Evolutionary conservation across 177 flowering plant genomes (phyloP).

Genomic region (Vitis hybrid): DNA sequence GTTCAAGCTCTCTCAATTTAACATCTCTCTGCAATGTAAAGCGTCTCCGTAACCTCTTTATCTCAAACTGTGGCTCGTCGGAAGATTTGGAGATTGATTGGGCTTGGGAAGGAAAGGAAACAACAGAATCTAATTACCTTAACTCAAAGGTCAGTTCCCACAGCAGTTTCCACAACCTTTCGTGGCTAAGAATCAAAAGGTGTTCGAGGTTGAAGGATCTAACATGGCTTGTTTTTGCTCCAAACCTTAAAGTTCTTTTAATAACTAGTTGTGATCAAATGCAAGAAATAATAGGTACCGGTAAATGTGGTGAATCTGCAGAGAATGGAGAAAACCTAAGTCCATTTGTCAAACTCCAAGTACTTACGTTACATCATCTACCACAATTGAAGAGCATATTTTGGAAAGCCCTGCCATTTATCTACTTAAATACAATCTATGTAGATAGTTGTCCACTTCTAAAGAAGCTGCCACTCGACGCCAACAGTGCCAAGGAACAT

Average conservation of each 20-base stretch:
- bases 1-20: neutral
- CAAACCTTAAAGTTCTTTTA: neutral
- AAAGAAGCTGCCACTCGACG: slow-evolving; percentile 10
- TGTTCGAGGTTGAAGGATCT: slow-evolving; percentile 16
- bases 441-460: slow-evolving; percentile 7
- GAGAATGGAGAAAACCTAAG: neutral
- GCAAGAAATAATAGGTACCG: neutral
- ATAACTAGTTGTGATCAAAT: neutral
- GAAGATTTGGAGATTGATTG: neutral
- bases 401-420: slow-evolving; percentile 10
- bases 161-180: slow-evolving; percentile 8
- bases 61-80: neutral
- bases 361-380: neutral
- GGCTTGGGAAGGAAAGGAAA: too few species aligned
- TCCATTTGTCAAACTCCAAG: slow-evolving; percentile 9
- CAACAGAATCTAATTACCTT: neutral
- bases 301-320: neutral
- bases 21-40: neutral
- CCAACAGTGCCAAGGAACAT: neutral
- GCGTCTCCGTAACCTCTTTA: fast-evolving
- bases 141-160: neutral
- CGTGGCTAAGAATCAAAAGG: neutral
- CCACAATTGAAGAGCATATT: slow-evolving; percentile 9
- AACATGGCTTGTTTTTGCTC: slow-evolving; percentile 19
- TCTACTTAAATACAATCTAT: neutral